A percentile compares a stretch with the other conserved stretches of the same genome.
Evolutionary conservation across 768 basidiomycete genomes (phyloP).

Genomic region (Punctularia strigosozonata): DNA sequence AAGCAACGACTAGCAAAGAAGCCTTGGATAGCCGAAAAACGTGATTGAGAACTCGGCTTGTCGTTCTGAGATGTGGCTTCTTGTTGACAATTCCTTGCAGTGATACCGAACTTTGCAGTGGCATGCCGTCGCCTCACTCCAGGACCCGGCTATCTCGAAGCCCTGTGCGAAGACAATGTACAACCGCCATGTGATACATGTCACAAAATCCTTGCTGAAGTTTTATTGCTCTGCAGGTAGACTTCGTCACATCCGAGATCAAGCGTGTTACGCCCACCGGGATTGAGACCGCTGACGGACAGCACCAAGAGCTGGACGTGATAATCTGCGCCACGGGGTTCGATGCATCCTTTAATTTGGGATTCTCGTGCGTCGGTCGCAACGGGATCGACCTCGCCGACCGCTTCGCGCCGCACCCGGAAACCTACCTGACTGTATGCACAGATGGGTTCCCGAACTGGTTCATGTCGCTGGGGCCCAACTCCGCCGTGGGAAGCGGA

Average conservation of each 20-base stretch:
- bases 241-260: conserved; percentile 40
- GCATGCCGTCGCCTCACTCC: conserved; percentile 56
- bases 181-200: conserved; percentile 4
- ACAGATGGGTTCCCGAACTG: conserved; percentile 62
- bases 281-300: conserved; percentile 44
- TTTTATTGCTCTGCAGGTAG: conserved; percentile 26
- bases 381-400: conserved; percentile 38
- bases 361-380: conserved; percentile 43
- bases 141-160: conserved; percentile 57
- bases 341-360: conserved; percentile 34
- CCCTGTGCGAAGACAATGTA: conserved; percentile 52
- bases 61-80: neutral
- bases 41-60: conserved; percentile 21
- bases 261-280: conserved; percentile 39
- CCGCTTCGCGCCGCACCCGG: conserved; percentile 43
- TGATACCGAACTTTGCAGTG: conserved; percentile 49
- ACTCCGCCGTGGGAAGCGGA: conserved; percentile 41
- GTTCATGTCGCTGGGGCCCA: conserved; percentile 48
- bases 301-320: conserved; percentile 41
- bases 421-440: conserved; percentile 45
- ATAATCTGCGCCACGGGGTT: conserved; percentile 58
- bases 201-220: neutral
- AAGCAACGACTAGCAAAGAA: conserved; percentile 36
- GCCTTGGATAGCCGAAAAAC: conserved; percentile 47
- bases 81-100: conserved; percentile 14